Evolutionary conservation across 306 rosid species (phyloP), one percentile per base, ranked within the genome.

Genomic region (Abrus precatorius): DNA sequence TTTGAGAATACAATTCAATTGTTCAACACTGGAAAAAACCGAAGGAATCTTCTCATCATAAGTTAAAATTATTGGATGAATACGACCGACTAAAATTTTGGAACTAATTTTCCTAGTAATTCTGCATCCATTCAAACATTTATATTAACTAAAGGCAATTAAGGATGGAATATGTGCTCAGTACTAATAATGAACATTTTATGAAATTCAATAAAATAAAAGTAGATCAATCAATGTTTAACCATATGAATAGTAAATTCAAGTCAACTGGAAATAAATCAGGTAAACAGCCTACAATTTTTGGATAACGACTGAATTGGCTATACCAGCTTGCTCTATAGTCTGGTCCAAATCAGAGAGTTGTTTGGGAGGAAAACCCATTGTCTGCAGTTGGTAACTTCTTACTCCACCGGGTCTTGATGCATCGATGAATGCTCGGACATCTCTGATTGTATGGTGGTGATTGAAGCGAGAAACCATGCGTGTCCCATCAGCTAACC

Each of bases 301-400:
- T 71, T 86, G 99, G 89, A 95, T 89, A 62, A 95, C 89, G 69
- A 95, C 99, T 63, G 99, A 95, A 80, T 93, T 95, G 84, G 93
- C 88, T 55, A 92, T 86, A 53, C 98, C 99, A 14, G 99, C 98
- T 83, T 89, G 92, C 74, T 90, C 97, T 61, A 95, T 95, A 6
- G 97, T 89, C 88, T 90, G 98, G 82, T 93, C 97, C 85, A 86
- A 79, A 73, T 91, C 97, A 36, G 86, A 33, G n/a, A 95, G 94
- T 83, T 88, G 92, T 80, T 91, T 93, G 67, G 99, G 99, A 86
- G 99, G 99, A 74, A 95, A 95, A n/a, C 97, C 97, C 97, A 95
- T 92, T 45, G 89, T 86, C 90, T 90, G 99, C 68, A 95, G 88
- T 49, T 86, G 96, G 86, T 95, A 95, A 79, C 75, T 91, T 84